These are phyloP conservation scores for Brassica juncea DNA, from an alignment of 345 rosid species.

Conservation along the genomic window DNA sequence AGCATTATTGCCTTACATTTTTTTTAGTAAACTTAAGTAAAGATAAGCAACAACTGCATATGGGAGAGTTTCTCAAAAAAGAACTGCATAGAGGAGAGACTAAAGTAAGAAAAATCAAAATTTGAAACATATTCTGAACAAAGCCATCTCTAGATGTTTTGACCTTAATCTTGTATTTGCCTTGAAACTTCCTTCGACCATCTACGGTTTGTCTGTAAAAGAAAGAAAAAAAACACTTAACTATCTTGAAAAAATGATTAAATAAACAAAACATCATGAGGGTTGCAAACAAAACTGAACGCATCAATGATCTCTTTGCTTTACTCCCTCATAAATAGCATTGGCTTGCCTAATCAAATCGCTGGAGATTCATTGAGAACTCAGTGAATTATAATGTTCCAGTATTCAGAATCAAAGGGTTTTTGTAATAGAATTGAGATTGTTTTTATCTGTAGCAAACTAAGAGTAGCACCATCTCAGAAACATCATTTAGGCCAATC, in stretches of 20 bases:
- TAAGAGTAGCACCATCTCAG: conserved; percentile 90
- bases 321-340: conserved; percentile 76
- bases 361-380: conserved; percentile 42
- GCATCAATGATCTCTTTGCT: conserved; percentile 67
- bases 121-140: conserved; percentile 25
- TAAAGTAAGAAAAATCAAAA: conserved; percentile 22
- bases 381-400: background rate
- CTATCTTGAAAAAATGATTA: background rate
- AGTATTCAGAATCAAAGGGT: background rate
- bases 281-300: conserved; percentile 57
- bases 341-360: conserved; percentile 83
- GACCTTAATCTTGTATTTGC: conserved; percentile 39
- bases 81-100: background rate
- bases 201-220: conserved; percentile 71
- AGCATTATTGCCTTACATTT: background rate
- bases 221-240: background rate
- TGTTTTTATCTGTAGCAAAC: conserved; percentile 57
- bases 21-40: background rate
- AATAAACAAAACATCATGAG: background rate
- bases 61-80: background rate
- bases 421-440: background rate
- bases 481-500: conserved; percentile 88
- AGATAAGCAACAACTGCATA: background rate
- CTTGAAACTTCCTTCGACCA: conserved; percentile 67
- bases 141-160: conserved; percentile 16